Evolutionary conservation across 495 filamentous ascomycete genomes (phyloP).

Genomic region (Penicillium turbatum): DNA sequence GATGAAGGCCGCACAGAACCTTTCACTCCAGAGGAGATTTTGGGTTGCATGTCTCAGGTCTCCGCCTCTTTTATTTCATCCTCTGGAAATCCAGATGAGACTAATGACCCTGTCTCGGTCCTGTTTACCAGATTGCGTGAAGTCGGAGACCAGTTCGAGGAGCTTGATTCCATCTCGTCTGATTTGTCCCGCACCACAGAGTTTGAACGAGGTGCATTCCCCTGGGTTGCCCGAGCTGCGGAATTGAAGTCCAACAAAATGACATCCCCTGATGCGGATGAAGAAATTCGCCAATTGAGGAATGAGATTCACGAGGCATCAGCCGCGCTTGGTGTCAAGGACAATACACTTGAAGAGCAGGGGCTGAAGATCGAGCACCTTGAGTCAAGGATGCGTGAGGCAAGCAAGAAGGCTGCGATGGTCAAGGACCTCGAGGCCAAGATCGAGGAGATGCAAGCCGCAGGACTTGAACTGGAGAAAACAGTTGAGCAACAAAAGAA

Average conservation of each 20-base stretch:
- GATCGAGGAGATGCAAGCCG: constrained; percentile 56
- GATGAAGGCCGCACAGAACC: constrained; percentile 71
- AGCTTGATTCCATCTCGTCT: constrained; percentile 64
- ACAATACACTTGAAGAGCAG: constrained; percentile 88
- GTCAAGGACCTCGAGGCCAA: constrained; percentile 52
- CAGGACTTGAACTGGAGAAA: constrained; percentile 31
- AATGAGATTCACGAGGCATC: constrained; percentile 64
- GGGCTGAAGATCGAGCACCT: constrained; percentile 58
- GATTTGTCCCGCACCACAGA: constrained; percentile 79
- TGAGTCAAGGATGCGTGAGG: constrained; percentile 53
- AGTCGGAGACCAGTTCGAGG: constrained; percentile 61
- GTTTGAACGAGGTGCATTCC: constrained; percentile 70
- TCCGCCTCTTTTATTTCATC: constrained; percentile 33
- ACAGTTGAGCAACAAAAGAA: constrained; percentile 37
- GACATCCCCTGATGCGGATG: constrained; percentile 73
- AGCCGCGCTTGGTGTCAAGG: constrained; percentile 71
- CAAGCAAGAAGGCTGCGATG: constrained; percentile 47
- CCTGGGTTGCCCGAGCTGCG: constrained; percentile 79
- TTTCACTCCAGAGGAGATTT: constrained; percentile 61
- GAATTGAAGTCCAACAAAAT: constrained; percentile 75
- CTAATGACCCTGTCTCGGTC: constrained; percentile 64
- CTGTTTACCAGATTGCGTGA: constrained; percentile 62
- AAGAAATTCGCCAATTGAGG: constrained; percentile 68
- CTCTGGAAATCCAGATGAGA: constrained; percentile 30
- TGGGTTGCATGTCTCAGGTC: constrained; percentile 55